A percentile compares a stretch with the other conserved stretches of the same genome.
phyloP scores from a whole-genome alignment of 345 rosid genomes.

The Rhodamnia argentea region DNA sequence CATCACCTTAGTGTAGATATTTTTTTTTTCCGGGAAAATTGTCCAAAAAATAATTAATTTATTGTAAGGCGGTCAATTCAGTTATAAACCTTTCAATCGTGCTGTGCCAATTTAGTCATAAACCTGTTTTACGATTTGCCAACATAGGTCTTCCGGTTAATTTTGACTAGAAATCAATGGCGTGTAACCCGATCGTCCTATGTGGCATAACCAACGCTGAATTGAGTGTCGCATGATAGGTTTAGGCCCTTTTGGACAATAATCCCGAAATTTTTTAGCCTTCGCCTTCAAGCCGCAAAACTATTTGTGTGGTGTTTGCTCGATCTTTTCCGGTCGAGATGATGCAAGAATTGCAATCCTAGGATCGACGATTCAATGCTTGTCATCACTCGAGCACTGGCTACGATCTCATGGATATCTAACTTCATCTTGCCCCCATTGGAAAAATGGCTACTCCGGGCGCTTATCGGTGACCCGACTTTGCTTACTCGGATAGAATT shows the following conservation, averaged over 20 bases:
- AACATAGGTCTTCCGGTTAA: accelerated
- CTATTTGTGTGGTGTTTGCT: not conserved
- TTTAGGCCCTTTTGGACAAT: not conserved
- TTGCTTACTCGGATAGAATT: no score
- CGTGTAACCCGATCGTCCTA: no score
- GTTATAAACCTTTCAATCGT: not conserved
- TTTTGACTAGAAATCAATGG: not conserved
- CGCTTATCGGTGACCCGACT: no score
- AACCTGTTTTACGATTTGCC: not conserved
- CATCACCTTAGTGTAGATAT: not conserved
- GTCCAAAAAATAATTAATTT: not conserved
- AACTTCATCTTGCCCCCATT: not conserved
- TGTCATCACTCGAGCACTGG: not conserved
- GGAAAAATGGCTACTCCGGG: no score
- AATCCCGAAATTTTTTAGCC: accelerated
- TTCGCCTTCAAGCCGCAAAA: not conserved
- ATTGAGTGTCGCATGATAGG: not conserved
- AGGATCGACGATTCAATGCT: not conserved
- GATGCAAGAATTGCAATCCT: not conserved
- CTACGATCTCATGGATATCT: not conserved
- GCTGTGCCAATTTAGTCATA: accelerated
- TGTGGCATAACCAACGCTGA: accelerated
- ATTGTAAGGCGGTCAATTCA: accelerated
- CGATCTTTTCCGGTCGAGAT: not conserved
- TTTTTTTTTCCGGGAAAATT: not conserved